Evolutionary conservation across 1,139 yeast genomes (phyloP).

Genomic region (Geotrichum restrictum): DNA sequence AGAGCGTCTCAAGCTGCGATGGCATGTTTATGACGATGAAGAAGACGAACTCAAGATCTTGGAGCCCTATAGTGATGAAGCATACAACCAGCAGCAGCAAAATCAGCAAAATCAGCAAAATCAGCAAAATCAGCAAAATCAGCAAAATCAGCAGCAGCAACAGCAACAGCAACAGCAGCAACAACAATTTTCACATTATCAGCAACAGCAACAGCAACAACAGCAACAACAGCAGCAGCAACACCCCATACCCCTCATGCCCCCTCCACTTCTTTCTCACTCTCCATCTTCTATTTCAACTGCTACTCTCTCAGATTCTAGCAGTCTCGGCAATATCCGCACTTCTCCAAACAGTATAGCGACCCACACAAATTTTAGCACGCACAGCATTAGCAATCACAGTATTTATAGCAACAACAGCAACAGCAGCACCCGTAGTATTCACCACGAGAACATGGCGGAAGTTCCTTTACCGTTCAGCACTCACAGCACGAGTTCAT

Average conservation of each 20-base stretch:
- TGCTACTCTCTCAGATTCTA: background rate
- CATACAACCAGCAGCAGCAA: background rate
- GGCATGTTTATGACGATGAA: constrained; percentile 9
- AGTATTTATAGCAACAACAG: background rate
- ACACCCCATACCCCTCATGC: background rate
- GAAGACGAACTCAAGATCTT: constrained; percentile 6
- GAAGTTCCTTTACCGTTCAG: background rate
- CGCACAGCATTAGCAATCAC: background rate
- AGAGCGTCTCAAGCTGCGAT: constrained; percentile 6
- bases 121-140: background rate
- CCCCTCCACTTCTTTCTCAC: constrained; percentile 1
- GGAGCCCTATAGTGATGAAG: constrained; percentile 4
- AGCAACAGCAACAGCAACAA: constrained; percentile 7
- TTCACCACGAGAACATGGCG: background rate
- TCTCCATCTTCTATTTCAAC: constrained; percentile 5
- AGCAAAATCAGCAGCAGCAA: background rate
- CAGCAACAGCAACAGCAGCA: constrained; percentile 7
- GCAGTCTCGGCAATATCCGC: background rate
- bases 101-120: background rate
- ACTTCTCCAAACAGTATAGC: background rate
- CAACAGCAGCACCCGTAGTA: background rate
- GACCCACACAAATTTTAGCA: background rate
- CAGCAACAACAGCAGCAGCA: background rate
- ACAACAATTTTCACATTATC: background rate
- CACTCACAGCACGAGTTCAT: background rate